phyloP scores from a whole-genome alignment of 352 stramenopile genomes.

The Globisporangium orthogonon region DNA sequence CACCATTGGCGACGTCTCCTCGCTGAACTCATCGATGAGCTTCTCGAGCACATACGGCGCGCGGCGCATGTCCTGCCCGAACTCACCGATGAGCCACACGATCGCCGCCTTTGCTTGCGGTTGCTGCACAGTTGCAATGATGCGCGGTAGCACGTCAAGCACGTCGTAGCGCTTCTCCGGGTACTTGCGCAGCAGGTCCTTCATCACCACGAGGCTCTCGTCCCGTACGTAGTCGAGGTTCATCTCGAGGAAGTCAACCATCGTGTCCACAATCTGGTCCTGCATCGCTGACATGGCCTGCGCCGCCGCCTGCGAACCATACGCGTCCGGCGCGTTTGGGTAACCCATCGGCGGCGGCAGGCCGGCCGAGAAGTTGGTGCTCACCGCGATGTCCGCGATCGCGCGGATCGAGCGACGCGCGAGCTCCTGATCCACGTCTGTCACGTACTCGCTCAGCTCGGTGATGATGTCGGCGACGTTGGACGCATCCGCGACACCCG shows the following conservation, averaged over 20 bases:
- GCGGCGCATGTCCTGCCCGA: constrained; percentile 87
- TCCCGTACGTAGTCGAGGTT: constrained; percentile 95
- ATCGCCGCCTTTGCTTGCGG: constrained; percentile 90
- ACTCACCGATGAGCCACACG: constrained; percentile 97
- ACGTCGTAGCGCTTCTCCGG: constrained; percentile 91
- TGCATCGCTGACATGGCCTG: constrained; percentile 70
- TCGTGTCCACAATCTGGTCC: constrained; percentile 86
- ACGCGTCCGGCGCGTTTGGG: constrained; percentile 50
- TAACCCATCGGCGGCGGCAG: constrained; percentile 22
- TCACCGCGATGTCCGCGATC: constrained; percentile 91
- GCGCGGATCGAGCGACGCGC: constrained; percentile 89
- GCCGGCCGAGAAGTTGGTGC: constrained; percentile 57
- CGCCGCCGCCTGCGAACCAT: constrained; percentile 56
- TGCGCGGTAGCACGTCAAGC: constrained; percentile 74
- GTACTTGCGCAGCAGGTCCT: constrained; percentile 95
- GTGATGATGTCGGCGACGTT: constrained; percentile 95
- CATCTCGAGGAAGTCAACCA: constrained; percentile 97
- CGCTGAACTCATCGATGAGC: constrained; percentile 91
- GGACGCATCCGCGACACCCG: constrained; percentile 90
- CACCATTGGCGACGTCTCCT: constrained; percentile 85
- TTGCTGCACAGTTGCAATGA: constrained; percentile 68
- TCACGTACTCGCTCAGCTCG: constrained; percentile 97
- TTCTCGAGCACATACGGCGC: constrained; percentile 97
- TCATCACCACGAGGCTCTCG: constrained; percentile 95
- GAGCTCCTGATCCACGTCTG: constrained; percentile 92